Percentiles rank a stretch among this genome's conserved stretches.
These are phyloP conservation scores for Salix caprea DNA, from an alignment of 345 rosid genomes.

Conservation along the genomic window DNA sequence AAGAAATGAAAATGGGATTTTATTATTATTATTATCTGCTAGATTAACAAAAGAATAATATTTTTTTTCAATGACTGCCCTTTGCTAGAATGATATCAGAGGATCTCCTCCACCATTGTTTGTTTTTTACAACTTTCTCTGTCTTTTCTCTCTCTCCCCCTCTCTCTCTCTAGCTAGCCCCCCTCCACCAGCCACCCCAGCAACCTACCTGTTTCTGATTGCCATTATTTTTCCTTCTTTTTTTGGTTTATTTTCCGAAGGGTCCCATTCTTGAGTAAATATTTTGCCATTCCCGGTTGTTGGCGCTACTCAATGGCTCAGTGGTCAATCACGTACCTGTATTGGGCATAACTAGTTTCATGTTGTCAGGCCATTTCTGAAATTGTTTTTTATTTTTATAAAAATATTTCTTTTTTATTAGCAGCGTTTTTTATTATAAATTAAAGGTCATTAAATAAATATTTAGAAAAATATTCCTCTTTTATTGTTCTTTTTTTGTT, in stretches of 20 bases:
- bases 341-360: too few relatives aligned
- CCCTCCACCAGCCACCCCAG: slow-evolving; percentile 29
- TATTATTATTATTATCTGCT: not conserved
- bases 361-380: too few relatives aligned
- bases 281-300: not conserved
- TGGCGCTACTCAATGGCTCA: not conserved
- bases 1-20: not conserved
- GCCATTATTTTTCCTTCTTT: slow-evolving; percentile 3
- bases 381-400: too few relatives aligned
- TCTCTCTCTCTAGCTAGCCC: slow-evolving; percentile 11
- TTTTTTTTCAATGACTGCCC: slow-evolving; percentile 45
- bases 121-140: slow-evolving; percentile 27
- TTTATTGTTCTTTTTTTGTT: too few relatives aligned
- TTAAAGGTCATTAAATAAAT: too few relatives aligned
- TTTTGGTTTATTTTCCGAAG: not conserved
- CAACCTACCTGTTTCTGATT: slow-evolving; percentile 7
- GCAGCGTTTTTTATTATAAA: too few relatives aligned
- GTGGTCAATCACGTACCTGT: too few relatives aligned
- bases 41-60: not conserved
- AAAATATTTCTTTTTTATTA: too few relatives aligned
- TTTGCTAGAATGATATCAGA: slow-evolving; percentile 65
- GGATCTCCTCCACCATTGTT: slow-evolving; percentile 62
- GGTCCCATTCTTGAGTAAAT: not conserved
- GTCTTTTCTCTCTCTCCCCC: not conserved
- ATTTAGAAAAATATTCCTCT: too few relatives aligned